Percentiles rank a stretch among this genome's conserved stretches.
Evolutionary conservation across 495 filamentous ascomycete species (phyloP).

Genomic region (Tuber magnatum): DNA sequence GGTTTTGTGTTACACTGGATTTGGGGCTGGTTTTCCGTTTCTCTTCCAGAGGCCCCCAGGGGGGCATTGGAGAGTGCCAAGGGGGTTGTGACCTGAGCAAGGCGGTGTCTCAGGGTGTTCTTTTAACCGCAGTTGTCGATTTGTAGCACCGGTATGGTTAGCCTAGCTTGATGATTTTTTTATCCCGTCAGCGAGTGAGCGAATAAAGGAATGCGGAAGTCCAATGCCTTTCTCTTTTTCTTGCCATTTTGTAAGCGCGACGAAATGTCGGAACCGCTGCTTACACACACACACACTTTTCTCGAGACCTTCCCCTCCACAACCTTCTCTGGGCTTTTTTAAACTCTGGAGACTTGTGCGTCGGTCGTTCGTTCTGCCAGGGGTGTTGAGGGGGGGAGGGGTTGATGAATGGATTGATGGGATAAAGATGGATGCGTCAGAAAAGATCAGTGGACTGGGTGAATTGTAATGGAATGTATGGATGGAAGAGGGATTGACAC

Average conservation of each 20-base stretch:
- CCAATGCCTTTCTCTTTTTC: background rate
- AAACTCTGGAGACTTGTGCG: constrained; percentile 2
- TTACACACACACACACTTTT: background rate
- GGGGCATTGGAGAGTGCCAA: background rate
- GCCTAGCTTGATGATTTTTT: background rate
- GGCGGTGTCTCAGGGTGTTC: background rate
- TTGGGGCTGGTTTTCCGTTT: background rate
- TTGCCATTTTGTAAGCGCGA: constrained; percentile 4
- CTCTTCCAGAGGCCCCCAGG: background rate
- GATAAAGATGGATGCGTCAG: constrained; percentile 2
- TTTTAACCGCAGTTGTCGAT: background rate
- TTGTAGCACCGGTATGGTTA: background rate
- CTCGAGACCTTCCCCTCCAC: background rate
- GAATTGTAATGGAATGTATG: constrained; percentile 10
- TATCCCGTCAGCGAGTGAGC: background rate
- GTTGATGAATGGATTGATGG: constrained; percentile 12
- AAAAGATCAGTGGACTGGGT: background rate
- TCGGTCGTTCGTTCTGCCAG: background rate
- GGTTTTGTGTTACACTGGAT: background rate
- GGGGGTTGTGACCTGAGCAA: background rate
- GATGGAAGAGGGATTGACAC: constrained; percentile 4
- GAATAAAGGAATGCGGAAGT: background rate
- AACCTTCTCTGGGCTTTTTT: background rate
- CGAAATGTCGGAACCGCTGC: background rate
- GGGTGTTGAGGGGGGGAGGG: background rate